phyloP scores from a whole-genome alignment of 1,284 basidiomycete species.

The Papiliotrema nemorosa region DNA sequence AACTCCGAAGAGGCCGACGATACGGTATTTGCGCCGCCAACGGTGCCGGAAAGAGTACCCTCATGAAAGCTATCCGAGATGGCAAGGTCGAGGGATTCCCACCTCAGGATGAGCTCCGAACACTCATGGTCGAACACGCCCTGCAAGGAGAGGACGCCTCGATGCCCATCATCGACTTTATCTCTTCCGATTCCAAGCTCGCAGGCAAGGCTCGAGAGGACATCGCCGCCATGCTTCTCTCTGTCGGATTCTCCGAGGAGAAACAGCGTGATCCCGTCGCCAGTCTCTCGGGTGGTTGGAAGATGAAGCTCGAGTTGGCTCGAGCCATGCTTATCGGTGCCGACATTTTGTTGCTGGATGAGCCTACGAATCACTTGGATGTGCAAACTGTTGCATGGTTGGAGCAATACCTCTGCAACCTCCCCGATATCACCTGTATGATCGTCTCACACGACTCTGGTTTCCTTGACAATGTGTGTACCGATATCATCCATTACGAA shows the following conservation, averaged over 20 bases:
- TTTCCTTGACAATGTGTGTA: slow-evolving; percentile 94
- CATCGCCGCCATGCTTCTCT: slow-evolving; percentile 71
- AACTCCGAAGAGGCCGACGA: slow-evolving; percentile 81
- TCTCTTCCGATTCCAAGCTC: slow-evolving; percentile 61
- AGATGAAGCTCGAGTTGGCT: slow-evolving; percentile 88
- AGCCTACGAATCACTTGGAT: slow-evolving; percentile 63
- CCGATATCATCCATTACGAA: slow-evolving; percentile 97
- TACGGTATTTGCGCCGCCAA: slow-evolving; percentile 97
- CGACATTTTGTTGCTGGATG: slow-evolving; percentile 69
- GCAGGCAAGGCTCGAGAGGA: slow-evolving; percentile 60
- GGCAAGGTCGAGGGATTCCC: slow-evolving; percentile 94
- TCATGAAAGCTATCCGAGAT: slow-evolving; percentile 92
- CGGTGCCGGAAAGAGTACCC: slow-evolving; percentile 93
- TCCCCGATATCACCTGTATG: slow-evolving; percentile 82
- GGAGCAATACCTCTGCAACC: slow-evolving; percentile 78
- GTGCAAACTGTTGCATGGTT: slow-evolving; percentile 89
- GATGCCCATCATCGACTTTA: slow-evolving; percentile 78
- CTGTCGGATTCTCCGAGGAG: slow-evolving; percentile 87
- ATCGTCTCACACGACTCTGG: slow-evolving; percentile 98
- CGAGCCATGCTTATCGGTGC: slow-evolving; percentile 96
- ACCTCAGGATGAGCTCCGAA: slow-evolving; percentile 76
- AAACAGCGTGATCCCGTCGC: slow-evolving; percentile 83
- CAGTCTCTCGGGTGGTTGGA: slow-evolving; percentile 96
- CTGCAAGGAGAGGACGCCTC: slow-evolving; percentile 88
- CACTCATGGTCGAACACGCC: slow-evolving; percentile 94